Percentiles rank a stretch among this genome's conserved stretches.
Conservation (phyloP, 2,329 filamentous ascomycete genomes). For the Phialophora tarda region DNA sequence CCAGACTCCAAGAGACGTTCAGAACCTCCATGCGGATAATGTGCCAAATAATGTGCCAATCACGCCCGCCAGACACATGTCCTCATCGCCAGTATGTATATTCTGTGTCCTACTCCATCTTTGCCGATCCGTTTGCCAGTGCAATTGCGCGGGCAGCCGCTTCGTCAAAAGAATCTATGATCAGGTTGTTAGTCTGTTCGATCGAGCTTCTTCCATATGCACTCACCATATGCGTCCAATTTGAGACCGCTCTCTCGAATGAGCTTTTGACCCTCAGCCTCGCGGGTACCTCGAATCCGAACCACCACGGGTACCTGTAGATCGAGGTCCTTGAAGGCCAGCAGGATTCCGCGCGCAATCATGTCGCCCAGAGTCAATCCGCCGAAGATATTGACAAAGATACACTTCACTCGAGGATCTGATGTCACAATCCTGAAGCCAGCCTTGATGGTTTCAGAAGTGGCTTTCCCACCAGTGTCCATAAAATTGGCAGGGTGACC, state of each 20-base stretch:
- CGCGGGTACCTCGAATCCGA: constrained; percentile 74
- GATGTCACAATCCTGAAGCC: constrained; percentile 75
- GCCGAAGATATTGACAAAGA: constrained; percentile 75
- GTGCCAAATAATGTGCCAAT: neutral
- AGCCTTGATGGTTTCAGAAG: constrained; percentile 76
- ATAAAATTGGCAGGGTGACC: constrained; percentile 81
- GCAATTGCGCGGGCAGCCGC: constrained; percentile 71
- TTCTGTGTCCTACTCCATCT: constrained; percentile 25
- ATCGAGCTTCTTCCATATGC: constrained; percentile 44
- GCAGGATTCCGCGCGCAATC: constrained; percentile 76
- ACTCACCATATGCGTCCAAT: constrained; percentile 74
- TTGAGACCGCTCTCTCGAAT: constrained; percentile 71
- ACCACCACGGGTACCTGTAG: constrained; percentile 77
- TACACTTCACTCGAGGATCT: constrained; percentile 73
- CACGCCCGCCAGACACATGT: neutral
- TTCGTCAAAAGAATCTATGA: constrained; percentile 57
- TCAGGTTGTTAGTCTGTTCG: constrained; percentile 8
- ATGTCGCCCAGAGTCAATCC: constrained; percentile 76
- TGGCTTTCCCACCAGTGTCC: constrained; percentile 89
- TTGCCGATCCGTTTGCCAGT: constrained; percentile 51
- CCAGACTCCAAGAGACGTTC: neutral
- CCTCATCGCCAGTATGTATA: neutral
- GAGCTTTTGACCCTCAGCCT: constrained; percentile 71
- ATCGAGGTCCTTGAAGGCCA: constrained; percentile 72
- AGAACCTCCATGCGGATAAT: neutral